Evolutionary conservation across 768 basidiomycete genomes (phyloP).

Genomic region (Tricholoma saponaceum): DNA sequence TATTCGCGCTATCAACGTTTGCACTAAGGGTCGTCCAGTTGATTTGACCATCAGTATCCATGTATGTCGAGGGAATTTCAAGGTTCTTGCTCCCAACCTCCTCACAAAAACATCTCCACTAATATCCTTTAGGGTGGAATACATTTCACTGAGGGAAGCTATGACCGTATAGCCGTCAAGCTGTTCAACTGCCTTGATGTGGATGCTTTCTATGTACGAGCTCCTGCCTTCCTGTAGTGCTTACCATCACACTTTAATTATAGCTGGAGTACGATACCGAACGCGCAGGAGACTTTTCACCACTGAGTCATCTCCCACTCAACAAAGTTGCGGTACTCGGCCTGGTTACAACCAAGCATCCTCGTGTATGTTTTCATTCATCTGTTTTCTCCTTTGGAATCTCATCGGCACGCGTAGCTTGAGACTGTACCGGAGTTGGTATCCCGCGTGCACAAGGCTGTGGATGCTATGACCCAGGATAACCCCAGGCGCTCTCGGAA

Average conservation of each 20-base stretch:
- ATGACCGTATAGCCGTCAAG: slow-evolving; percentile 49
- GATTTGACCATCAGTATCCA: slow-evolving; percentile 57
- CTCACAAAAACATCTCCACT: not conserved
- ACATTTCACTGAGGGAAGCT: slow-evolving; percentile 60
- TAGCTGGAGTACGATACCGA: slow-evolving; percentile 66
- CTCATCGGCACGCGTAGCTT: slow-evolving; percentile 28
- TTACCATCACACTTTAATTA: slow-evolving; percentile 4
- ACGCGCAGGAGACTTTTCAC: slow-evolving; percentile 55
- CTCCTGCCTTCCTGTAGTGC: not conserved
- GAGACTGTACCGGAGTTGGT: slow-evolving; percentile 26
- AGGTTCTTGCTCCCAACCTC: slow-evolving; percentile 25
- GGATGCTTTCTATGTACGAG: slow-evolving; percentile 46
- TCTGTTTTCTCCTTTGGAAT: not conserved
- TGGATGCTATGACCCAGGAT: not conserved
- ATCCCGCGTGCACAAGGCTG: not conserved
- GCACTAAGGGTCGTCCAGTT: slow-evolving; percentile 46
- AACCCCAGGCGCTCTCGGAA: not conserved
- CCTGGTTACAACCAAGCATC: slow-evolving; percentile 44
- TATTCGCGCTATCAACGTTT: slow-evolving; percentile 58
- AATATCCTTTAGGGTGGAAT: slow-evolving; percentile 28
- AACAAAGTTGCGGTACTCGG: slow-evolving; percentile 46
- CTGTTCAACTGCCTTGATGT: slow-evolving; percentile 58
- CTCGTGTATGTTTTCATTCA: slow-evolving; percentile 28
- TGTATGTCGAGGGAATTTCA: slow-evolving; percentile 56
- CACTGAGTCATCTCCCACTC: slow-evolving; percentile 48